Conservation (phyloP, 1,139 yeast species). For the Suhomyces wounanorum region DNA sequence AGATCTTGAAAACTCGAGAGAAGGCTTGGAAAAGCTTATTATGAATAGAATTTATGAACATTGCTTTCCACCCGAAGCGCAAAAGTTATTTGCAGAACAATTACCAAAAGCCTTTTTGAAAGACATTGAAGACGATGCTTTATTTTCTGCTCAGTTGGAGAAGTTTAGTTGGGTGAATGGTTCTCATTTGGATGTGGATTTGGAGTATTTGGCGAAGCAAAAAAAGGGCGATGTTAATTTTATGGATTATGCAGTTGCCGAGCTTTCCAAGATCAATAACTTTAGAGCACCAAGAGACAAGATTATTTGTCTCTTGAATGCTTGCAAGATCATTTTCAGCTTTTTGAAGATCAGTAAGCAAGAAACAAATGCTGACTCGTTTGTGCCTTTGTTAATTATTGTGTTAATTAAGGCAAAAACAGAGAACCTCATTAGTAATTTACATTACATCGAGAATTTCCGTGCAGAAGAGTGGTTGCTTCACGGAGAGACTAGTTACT, state of each 20-base stretch:
- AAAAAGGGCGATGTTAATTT: conserved; percentile 48
- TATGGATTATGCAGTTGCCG: conserved; percentile 67
- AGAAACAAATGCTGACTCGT: conserved; percentile 88
- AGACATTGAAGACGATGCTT: conserved; percentile 65
- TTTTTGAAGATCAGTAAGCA: conserved; percentile 69
- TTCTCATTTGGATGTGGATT: conserved; percentile 75
- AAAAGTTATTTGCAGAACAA: conserved; percentile 37
- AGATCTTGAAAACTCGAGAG: conserved; percentile 71
- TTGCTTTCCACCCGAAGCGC: conserved; percentile 80
- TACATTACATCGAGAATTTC: conserved; percentile 82
- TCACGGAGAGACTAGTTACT: conserved; percentile 87
- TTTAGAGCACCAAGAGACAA: conserved; percentile 95
- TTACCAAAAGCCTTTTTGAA: conserved; percentile 33
- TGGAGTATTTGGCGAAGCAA: conserved; percentile 27
- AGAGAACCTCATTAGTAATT: conserved; percentile 66
- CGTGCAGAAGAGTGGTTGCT: conserved; percentile 68
- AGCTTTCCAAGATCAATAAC: conserved; percentile 73
- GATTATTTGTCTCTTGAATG: conserved; percentile 84
- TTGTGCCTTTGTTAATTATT: conserved; percentile 81
- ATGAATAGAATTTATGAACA: conserved; percentile 82
- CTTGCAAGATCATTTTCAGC: conserved; percentile 91
- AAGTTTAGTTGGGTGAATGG: conserved; percentile 78
- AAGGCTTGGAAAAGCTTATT: conserved; percentile 88
- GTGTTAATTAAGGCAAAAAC: conserved; percentile 73
- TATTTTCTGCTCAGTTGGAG: conserved; percentile 57